Base-by-base conservation (phyloP, 2,329 filamentous ascomycete genomes). In the Fusarium anguioides region DNA sequence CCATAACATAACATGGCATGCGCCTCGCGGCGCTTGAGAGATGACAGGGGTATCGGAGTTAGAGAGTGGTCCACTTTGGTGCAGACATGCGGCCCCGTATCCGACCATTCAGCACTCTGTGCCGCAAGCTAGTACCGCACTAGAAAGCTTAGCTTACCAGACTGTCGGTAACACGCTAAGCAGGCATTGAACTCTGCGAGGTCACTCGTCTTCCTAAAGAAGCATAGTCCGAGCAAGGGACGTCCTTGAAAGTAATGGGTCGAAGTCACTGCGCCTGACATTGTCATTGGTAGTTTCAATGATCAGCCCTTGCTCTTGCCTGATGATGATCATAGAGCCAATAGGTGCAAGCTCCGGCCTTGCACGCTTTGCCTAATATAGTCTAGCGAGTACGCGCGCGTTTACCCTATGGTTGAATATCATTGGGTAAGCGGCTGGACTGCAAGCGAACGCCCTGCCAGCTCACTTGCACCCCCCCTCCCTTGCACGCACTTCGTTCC, bases 141-240 rank as follows among this genome's bases (percentile, higher is more conserved):
- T 68, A 56, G 29, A 69, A 66, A 56, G 49, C 51, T 71, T 76
- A 72, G 77, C 72, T 69, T 77, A 74, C 78, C 78, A 76, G 69
- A 66, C 66, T 77, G 74, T 70, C 78, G 78, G 62, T 74, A 75
- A 74, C 72, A 66, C 75, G 72, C 78, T 79, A 79, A 74, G 35
- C 70, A 42, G 64, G 36, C 15, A 4, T 24, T 5, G 1, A 46
- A 31, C 42, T 55, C 37, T 62, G 59, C 12, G 11, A 57, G 36
- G 49, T 62, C 44, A 29, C 58, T 54, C 58, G 33, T 51, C 40
- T 57, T 44, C 61, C 50, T 14, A 23, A 62, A 45, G 17, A 11
- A 39, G 50, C 7, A 51, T 59, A 18, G 27, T 2, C 57, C 47
- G 58, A 61, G 50, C 64, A 68, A 45, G 64, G 64, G 8, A 17